A percentile compares a stretch with the other conserved stretches of the same genome.
These are phyloP conservation scores for Rhynchospora breviuscula DNA, from an alignment of 176 grass and related monocot species.

Conservation along the genomic window DNA sequence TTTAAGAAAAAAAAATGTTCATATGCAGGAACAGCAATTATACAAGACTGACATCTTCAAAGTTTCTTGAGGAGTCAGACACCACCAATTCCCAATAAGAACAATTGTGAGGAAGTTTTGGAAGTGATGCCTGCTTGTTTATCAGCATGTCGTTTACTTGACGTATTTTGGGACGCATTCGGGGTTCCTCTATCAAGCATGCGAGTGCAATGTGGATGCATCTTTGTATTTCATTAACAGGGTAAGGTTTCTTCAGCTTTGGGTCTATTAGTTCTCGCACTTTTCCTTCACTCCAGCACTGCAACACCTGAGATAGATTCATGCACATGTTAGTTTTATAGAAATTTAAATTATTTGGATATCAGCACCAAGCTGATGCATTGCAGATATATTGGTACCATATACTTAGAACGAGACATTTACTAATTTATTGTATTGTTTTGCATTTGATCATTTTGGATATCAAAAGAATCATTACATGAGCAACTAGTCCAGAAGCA, in stretches of 20 bases:
- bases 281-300: conserved; percentile 14
- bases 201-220: conserved; percentile 16
- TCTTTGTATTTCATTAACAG: conserved; percentile 18
- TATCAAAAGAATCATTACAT: background rate
- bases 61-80: background rate
- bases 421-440: too few species aligned
- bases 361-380: too few species aligned
- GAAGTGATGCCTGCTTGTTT: background rate
- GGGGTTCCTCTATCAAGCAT: conserved; percentile 8
- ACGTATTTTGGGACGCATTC: conserved; percentile 16
- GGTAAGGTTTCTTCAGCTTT: background rate
- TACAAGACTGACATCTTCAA: background rate
- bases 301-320: conserved; percentile 13
- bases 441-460: too few species aligned
- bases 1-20: background rate
- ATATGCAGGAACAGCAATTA: background rate
- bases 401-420: too few species aligned
- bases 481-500: conserved; percentile 10
- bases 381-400: too few species aligned
- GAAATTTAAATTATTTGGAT: too few species aligned
- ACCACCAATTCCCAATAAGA: conserved; percentile 21
- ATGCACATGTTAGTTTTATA: background rate
- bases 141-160: background rate
- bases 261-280: conserved; percentile 9
- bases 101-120: conserved; percentile 12